phyloP scores from a whole-genome alignment of 1,284 basidiomycete species.

The Termitomyces sp. region DNA sequence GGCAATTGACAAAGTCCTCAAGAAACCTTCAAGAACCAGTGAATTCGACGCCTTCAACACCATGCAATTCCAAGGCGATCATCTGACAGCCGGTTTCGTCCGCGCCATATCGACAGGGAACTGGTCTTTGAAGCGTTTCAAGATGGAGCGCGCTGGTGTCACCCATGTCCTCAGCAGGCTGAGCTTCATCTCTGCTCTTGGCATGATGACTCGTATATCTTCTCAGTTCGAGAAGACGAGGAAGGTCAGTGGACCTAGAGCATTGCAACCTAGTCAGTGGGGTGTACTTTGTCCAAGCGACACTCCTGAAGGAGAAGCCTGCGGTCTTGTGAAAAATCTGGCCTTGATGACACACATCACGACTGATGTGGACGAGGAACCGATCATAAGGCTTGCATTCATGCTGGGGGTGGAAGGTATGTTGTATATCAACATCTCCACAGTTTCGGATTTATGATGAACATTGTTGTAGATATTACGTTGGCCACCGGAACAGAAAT shows the following conservation, averaged over 20 bases:
- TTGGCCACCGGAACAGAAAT: slow-evolving; percentile 94
- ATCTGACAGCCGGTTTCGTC: slow-evolving; percentile 94
- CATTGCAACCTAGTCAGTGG: slow-evolving; percentile 98
- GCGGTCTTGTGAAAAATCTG: slow-evolving; percentile 97
- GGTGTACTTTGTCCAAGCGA: slow-evolving; percentile 98
- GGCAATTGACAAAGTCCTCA: slow-evolving; percentile 96
- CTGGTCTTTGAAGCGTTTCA: slow-evolving; percentile 99
- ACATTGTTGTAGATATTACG: slow-evolving; percentile 70
- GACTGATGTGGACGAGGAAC: slow-evolving; percentile 96
- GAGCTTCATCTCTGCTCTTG: slow-evolving; percentile 95
- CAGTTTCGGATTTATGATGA: slow-evolving; percentile 10
- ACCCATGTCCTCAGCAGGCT: slow-evolving; percentile 96
- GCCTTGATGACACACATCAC: slow-evolving; percentile 99
- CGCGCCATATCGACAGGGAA: slow-evolving; percentile 99
- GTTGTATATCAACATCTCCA: slow-evolving; percentile 16
- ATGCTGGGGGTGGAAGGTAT: slow-evolving; percentile 93
- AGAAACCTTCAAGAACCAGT: slow-evolving; percentile 92
- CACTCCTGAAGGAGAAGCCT: slow-evolving; percentile 99
- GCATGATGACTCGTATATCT: slow-evolving; percentile 99
- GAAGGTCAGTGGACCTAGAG: slow-evolving; percentile 97
- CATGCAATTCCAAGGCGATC: slow-evolving; percentile 90
- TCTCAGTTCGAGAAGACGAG: slow-evolving; percentile 99
- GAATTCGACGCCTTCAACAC: slow-evolving; percentile 97
- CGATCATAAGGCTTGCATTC: slow-evolving; percentile 86
- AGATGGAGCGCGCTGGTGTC: slow-evolving; percentile 98